phyloP scores from a whole-genome alignment of 805 yeast species.

The Clavispora carvajalis region DNA sequence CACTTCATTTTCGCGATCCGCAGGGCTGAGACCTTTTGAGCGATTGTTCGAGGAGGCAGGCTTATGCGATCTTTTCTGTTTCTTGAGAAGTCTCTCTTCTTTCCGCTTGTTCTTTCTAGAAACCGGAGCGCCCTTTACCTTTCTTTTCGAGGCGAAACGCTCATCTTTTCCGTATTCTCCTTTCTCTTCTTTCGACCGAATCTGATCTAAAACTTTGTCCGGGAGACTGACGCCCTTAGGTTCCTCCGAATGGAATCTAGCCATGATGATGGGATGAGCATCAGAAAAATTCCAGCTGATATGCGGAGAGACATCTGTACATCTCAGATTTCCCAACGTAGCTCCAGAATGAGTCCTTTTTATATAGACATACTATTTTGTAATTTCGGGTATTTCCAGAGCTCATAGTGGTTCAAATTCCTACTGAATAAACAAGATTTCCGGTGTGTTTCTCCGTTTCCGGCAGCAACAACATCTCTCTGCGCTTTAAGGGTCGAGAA shows the following conservation, averaged over 20 bases:
- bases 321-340: no score
- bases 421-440: no score
- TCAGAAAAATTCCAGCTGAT: not conserved
- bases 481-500: no score
- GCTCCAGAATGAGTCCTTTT: no score
- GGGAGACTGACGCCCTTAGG: constrained; percentile 52
- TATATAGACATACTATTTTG: no score
- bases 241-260: constrained; percentile 9
- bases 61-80: constrained; percentile 22
- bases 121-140: constrained; percentile 16
- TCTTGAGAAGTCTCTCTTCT: constrained; percentile 28
- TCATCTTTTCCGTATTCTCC: constrained; percentile 39
- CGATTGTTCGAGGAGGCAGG: not conserved
- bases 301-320: constrained; percentile 2
- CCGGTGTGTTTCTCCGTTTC: no score
- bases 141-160: constrained; percentile 20
- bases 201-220: constrained; percentile 48
- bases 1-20: not conserved
- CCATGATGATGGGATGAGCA: constrained; percentile 7
- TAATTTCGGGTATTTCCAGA: no score
- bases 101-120: constrained; percentile 33
- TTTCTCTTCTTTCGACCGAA: constrained; percentile 35
- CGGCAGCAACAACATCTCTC: no score
- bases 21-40: not conserved
- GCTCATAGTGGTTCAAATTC: no score